Percentiles rank a stretch among this genome's conserved stretches.
phyloP scores from a whole-genome alignment of 768 basidiomycete species.

The Suillus hirtellus region DNA sequence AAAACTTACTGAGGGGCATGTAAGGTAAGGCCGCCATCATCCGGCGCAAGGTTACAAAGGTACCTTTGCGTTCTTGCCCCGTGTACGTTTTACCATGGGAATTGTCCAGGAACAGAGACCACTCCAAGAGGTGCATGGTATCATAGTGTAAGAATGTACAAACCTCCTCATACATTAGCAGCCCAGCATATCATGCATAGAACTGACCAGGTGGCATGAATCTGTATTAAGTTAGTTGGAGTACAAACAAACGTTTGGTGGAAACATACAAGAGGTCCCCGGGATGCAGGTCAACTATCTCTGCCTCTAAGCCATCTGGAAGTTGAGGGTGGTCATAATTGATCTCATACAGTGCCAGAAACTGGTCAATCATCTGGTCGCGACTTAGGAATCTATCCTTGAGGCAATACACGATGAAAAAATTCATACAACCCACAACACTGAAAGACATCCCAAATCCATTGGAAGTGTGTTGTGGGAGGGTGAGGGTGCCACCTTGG shows the following conservation, averaged over 20 bases:
- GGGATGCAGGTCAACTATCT: not conserved
- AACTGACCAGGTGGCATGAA: not conserved
- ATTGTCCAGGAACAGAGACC: not conserved
- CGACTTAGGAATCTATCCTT: not conserved
- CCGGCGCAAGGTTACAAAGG: not conserved
- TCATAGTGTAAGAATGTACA: not conserved
- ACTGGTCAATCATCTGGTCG: not conserved
- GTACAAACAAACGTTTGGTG: not conserved
- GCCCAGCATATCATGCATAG: not conserved
- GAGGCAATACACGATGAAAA: not conserved
- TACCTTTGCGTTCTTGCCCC: not conserved
- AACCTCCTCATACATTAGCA: not conserved
- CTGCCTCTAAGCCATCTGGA: not conserved
- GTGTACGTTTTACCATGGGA: not conserved
- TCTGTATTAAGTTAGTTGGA: not conserved
- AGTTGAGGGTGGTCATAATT: not conserved
- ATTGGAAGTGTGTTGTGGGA: not conserved
- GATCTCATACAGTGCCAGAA: not conserved
- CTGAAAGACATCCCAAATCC: not conserved
- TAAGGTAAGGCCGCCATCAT: not conserved
- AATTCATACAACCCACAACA: constrained; percentile 1
- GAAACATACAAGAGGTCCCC: not conserved
- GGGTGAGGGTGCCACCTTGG: not conserved
- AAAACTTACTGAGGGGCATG: not conserved
- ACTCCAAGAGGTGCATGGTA: not conserved